Evolutionary conservation across 73 alveolate genomes (phyloP).

Genomic region (Stentor roeselii): DNA sequence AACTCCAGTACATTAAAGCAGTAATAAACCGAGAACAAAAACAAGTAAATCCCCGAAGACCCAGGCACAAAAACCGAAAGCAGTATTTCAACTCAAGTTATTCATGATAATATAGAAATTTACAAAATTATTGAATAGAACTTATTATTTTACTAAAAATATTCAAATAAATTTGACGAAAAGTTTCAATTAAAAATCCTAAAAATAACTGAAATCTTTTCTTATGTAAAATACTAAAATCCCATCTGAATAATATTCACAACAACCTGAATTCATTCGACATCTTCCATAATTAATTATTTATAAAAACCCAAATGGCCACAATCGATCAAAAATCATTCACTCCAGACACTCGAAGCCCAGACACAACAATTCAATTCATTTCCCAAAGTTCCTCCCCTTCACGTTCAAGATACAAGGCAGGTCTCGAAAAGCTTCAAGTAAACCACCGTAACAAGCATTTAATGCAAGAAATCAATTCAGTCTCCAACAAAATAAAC

Average conservation of each 20-base stretch:
- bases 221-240: too few species aligned
- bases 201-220: too few species aligned
- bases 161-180: too few species aligned
- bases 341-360: background rate
- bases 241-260: too few species aligned
- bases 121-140: too few species aligned
- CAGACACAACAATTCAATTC: background rate
- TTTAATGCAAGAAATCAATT: background rate
- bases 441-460: background rate
- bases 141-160: too few species aligned
- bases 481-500: background rate
- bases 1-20: slow-evolving; percentile 16
- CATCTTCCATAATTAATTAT: too few species aligned
- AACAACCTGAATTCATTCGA: too few species aligned
- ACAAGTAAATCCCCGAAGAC: slow-evolving; percentile 44
- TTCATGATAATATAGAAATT: too few species aligned
- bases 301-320: too few species aligned
- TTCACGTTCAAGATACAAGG: background rate
- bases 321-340: background rate
- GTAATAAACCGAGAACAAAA: slow-evolving; percentile 35
- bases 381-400: background rate
- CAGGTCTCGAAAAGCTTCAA: background rate
- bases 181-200: too few species aligned
- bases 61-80: slow-evolving; percentile 41
- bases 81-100: too few species aligned